A percentile compares a stretch with the other conserved stretches of the same genome.
Evolutionary conservation across 2,329 filamentous ascomycete species (phyloP).

Genomic region (Ceratocystis papillata): DNA sequence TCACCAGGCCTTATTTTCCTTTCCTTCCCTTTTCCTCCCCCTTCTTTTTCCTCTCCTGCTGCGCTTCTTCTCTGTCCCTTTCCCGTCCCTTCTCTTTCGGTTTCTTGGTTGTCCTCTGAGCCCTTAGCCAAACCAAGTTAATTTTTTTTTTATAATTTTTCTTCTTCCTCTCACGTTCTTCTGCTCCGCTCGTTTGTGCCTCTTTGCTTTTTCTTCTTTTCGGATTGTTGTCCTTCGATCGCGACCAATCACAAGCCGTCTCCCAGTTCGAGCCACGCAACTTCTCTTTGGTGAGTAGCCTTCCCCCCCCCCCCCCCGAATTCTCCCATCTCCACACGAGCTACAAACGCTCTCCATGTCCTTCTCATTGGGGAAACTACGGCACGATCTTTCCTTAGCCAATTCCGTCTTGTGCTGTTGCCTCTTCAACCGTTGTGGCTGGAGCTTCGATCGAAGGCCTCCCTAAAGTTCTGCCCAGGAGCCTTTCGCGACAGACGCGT

Average conservation of each 20-base stretch:
- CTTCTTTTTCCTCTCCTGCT: constrained; percentile 16
- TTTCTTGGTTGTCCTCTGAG: constrained; percentile 18
- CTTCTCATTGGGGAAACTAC: not conserved
- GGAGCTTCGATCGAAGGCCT: too few species aligned
- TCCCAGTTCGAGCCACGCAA: constrained; percentile 16
- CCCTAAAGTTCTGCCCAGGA: too few species aligned
- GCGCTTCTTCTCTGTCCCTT: constrained; percentile 14
- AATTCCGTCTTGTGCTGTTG: not conserved
- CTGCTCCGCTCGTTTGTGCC: constrained; percentile 23
- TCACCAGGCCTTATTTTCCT: constrained; percentile 21
- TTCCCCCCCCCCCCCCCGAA: not conserved
- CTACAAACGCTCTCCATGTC: not conserved
- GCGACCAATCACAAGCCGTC: constrained; percentile 9
- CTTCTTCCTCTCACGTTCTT: constrained; percentile 17
- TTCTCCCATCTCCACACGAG: too few species aligned
- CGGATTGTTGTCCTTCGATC: constrained; percentile 10
- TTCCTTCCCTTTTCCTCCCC: constrained; percentile 1
- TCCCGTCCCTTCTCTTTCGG: constrained; percentile 16
- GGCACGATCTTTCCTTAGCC: not conserved
- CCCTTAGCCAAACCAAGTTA: constrained; percentile 14
- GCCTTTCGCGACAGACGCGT: constrained; percentile 2
- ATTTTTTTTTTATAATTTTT: constrained; percentile 23
- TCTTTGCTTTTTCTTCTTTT: constrained; percentile 10
- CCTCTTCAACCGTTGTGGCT: too few species aligned
- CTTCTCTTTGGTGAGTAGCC: constrained; percentile 14